phyloP scores from a whole-genome alignment of 306 rosid species.

The Trichosanthes truncata region DNA sequence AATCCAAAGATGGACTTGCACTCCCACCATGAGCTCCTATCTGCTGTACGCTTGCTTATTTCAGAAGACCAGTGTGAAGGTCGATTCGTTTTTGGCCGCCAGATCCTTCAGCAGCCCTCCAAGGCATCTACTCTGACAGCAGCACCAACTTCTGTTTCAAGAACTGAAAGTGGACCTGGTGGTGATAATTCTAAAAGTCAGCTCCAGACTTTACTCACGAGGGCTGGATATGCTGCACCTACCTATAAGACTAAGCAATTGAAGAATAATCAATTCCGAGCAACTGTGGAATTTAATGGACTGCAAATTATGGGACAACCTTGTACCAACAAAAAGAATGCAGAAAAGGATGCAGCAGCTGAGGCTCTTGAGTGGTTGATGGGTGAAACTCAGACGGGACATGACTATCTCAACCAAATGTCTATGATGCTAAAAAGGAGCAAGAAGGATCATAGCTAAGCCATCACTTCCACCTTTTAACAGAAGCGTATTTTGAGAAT shows the following conservation, averaged over 20 bases:
- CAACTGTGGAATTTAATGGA: constrained; percentile 71
- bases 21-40: constrained; percentile 57
- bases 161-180: constrained; percentile 96
- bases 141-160: constrained; percentile 52
- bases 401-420: constrained; percentile 50
- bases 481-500: not conserved
- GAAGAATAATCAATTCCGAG: constrained; percentile 51
- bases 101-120: constrained; percentile 35
- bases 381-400: constrained; percentile 48
- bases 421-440: constrained; percentile 76
- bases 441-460: constrained; percentile 55
- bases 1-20: constrained; percentile 60
- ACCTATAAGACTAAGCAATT: constrained; percentile 57
- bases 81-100: constrained; percentile 60
- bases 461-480: not conserved
- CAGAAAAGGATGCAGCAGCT: constrained; percentile 94
- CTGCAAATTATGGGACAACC: constrained; percentile 76
- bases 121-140: constrained; percentile 26
- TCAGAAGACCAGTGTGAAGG: constrained; percentile 54
- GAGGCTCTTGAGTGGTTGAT: constrained; percentile 86
- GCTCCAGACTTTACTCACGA: constrained; percentile 82
- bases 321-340: constrained; percentile 79
- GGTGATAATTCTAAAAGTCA: constrained; percentile 95
- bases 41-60: constrained; percentile 64
- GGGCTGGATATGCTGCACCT: constrained; percentile 81